A percentile compares a stretch with the other conserved stretches of the same genome.
Evolutionary conservation across 2,329 filamentous ascomycete genomes (phyloP).

Genomic region (Fonsecaea monophora): DNA sequence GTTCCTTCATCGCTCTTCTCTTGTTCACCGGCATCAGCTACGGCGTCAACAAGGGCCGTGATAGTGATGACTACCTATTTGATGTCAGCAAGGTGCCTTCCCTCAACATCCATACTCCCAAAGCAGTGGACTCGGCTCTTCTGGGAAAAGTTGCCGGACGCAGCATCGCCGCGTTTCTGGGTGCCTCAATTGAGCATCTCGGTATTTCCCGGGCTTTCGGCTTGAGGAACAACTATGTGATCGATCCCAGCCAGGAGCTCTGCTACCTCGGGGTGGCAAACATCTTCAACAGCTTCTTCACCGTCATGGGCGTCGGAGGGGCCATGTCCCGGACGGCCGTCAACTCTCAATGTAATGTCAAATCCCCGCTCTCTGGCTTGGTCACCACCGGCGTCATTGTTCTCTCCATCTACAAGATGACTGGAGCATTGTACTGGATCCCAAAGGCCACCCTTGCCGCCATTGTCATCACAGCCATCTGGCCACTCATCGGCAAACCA

Average conservation of each 20-base stretch:
- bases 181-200: conserved; percentile 67
- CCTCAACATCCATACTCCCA: conserved; percentile 60
- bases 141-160: conserved; percentile 62
- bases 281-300: conserved; percentile 70
- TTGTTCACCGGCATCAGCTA: conserved; percentile 70
- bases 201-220: conserved; percentile 70
- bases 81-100: conserved; percentile 64
- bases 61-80: conserved; percentile 59
- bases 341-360: conserved; percentile 69
- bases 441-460: conserved; percentile 69
- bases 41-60: conserved; percentile 62
- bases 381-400: conserved; percentile 68
- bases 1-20: conserved; percentile 66
- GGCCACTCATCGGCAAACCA: conserved; percentile 65
- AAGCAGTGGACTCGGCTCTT: conserved; percentile 55
- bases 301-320: conserved; percentile 68
- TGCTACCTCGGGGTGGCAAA: conserved; percentile 69
- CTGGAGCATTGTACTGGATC: conserved; percentile 70
- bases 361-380: conserved; percentile 66
- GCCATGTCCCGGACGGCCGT: conserved; percentile 73
- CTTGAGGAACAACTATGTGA: conserved; percentile 66
- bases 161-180: conserved; percentile 67
- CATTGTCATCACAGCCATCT: conserved; percentile 71
- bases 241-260: conserved; percentile 70
- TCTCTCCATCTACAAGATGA: conserved; percentile 67